Evolutionary conservation across 768 basidiomycete genomes (phyloP), one percentile per base, ranked within the genome.

Genomic region (Rhodotorula taiwanensis): DNA sequence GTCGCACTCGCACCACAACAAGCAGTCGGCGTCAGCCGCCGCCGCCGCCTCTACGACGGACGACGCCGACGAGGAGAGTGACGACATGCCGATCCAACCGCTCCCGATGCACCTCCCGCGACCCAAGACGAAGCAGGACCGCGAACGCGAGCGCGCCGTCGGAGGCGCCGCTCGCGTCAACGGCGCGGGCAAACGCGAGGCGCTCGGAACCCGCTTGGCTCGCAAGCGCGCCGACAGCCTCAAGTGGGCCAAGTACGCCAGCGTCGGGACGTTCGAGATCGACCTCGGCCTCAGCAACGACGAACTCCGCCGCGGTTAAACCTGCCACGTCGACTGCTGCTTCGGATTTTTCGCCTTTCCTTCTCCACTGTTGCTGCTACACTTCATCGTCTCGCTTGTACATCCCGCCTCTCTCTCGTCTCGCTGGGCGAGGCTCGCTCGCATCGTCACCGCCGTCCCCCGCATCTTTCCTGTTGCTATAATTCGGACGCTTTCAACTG

Each of bases 161-260:
- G 39, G n/a, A 27, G 44, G 31, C 34, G 44, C 25, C 36, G 36
- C 36, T 9, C 36, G 36, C 36, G 36, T 39, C 36, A 39, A 39
- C 36, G 9, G 10, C 10, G 16, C 10, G 10, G 36, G 36, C 10
- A 65, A 60, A 58, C 55, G 51, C 54, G 64, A 65, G 30, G 62
- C 60, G 30, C 33, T 68, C 45, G 58, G 58, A 14, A 52, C 52
- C 41, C 60, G 60, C 43, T 27, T 69, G 15, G 60, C 52, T 21
- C 21, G 63, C 20, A 64, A 63, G 45, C 18, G 67, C 4, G 67
- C 67, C 4, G 59, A 69, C 41, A 52, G 49, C 21, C 30, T 64
- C 55, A 69, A 69, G 62, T 69, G 67, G 67, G 59, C 62, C 47
- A 69, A 69, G 56, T 69, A 64, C 44, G 67, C 62, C 21, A 57